A percentile compares a stretch with the other conserved stretches of the same genome.
Evolutionary conservation across 192 early-diverging fungal species (phyloP).

Genomic region (Rhizophagus clarus): DNA sequence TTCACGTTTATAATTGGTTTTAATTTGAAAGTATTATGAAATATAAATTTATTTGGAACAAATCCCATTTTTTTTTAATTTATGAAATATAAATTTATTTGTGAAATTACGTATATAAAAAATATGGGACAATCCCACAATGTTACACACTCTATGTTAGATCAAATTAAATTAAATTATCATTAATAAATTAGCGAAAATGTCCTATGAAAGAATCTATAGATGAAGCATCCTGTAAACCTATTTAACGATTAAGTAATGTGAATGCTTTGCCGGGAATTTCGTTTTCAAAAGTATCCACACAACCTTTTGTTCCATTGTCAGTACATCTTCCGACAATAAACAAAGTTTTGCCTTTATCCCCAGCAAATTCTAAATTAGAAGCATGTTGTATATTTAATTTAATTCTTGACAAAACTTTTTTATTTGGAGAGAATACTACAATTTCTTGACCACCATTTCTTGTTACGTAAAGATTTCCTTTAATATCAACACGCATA

Average conservation of each 20-base stretch:
- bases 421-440: constrained; percentile 45
- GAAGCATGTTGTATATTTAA: constrained; percentile 37
- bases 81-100: too few species aligned
- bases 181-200: too few species aligned
- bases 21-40: too few species aligned
- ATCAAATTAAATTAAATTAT: too few species aligned
- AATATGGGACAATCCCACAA: too few species aligned
- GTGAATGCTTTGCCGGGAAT: neutral
- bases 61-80: too few species aligned
- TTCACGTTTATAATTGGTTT: too few species aligned
- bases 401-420: constrained; percentile 40
- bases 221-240: too few species aligned
- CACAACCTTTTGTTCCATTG: constrained; percentile 47
- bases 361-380: constrained; percentile 57
- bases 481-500: constrained; percentile 52
- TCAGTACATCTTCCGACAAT: constrained; percentile 54
- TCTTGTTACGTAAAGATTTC: constrained; percentile 59
- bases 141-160: too few species aligned
- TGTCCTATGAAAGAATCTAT: too few species aligned
- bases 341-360: constrained; percentile 45
- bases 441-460: constrained; percentile 53
- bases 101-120: too few species aligned
- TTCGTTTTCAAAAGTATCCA: constrained; percentile 30
- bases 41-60: too few species aligned
- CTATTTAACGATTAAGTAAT: neutral